Percentiles rank a stretch among this genome's conserved stretches.
These are phyloP conservation scores for Oryza longistaminata DNA, from an alignment of 176 grass and related monocot genomes.

Conservation along the genomic window DNA sequence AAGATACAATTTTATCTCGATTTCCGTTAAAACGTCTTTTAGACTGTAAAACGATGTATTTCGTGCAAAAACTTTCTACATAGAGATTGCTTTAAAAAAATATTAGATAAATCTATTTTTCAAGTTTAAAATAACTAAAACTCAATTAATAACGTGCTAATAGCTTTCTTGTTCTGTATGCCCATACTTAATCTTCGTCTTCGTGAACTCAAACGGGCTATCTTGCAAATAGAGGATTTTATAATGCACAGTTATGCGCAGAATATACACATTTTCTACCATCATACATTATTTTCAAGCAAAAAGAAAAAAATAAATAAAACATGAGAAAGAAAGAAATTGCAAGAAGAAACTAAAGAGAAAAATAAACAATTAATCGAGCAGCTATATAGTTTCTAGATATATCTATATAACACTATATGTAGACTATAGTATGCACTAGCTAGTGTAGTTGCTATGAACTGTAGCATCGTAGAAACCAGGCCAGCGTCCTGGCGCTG, in stretches of 20 bases:
- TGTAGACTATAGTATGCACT: not conserved
- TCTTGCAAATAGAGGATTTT: not conserved
- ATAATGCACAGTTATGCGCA: not conserved
- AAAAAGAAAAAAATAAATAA: not conserved
- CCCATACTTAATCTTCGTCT: too few species aligned
- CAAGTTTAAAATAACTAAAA: too few species aligned
- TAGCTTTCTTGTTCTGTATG: too few species aligned
- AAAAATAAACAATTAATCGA: slow-evolving; percentile 18
- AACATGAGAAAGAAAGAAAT: not conserved
- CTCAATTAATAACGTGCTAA: too few species aligned
- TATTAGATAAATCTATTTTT: too few species aligned
- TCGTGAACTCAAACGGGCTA: too few species aligned
- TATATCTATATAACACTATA: slow-evolving; percentile 22
- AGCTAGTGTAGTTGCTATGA: slow-evolving; percentile 27
- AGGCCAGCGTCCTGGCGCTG: slow-evolving; percentile 41
- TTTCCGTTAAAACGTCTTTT: too few species aligned
- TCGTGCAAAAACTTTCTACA: too few species aligned
- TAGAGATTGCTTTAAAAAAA: too few species aligned
- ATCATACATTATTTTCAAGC: not conserved
- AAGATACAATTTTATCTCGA: too few species aligned
- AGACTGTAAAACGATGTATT: too few species aligned
- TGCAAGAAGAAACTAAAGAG: not conserved
- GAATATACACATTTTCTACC: slow-evolving; percentile 22
- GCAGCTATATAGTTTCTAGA: slow-evolving; percentile 14
- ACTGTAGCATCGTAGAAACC: slow-evolving; percentile 55